These are phyloP conservation scores for Mycena citricolor DNA, from an alignment of 1,284 basidiomycete species.

Conservation along the genomic window DNA sequence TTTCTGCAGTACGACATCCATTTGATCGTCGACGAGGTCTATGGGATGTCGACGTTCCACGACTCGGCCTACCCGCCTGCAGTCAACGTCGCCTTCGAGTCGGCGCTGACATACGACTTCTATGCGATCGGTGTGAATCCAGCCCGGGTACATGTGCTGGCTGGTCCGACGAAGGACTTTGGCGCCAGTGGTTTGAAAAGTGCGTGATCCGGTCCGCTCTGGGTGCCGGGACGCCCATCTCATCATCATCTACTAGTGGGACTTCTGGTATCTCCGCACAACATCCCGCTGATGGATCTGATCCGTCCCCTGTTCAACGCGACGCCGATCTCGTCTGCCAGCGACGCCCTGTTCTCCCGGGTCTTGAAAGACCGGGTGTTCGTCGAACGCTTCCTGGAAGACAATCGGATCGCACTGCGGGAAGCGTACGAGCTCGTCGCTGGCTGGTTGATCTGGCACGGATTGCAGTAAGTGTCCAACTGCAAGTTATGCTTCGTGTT, in stretches of 20 bases:
- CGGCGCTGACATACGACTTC: constrained; percentile 25
- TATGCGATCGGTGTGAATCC: constrained; percentile 22
- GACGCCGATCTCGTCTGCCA: constrained; percentile 23
- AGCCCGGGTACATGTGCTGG: constrained; percentile 24
- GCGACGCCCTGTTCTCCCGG: constrained; percentile 21
- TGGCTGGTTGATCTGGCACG: constrained; percentile 25
- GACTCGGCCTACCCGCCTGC: constrained; percentile 19
- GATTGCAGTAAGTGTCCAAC: constrained; percentile 9
- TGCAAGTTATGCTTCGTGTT: neutral
- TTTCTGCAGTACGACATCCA: constrained; percentile 24
- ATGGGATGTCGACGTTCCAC: constrained; percentile 26
- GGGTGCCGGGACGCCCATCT: too few relatives aligned
- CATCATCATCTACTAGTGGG: constrained; percentile 14
- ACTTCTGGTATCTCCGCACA: constrained; percentile 21
- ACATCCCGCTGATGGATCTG: constrained; percentile 17
- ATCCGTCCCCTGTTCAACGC: constrained; percentile 22
- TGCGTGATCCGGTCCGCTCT: neutral
- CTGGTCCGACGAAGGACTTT: constrained; percentile 29
- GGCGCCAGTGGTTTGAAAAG: constrained; percentile 25
- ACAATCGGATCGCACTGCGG: constrained; percentile 16
- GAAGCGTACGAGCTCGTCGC: constrained; percentile 25
- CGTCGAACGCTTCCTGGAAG: constrained; percentile 18
- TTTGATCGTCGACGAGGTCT: constrained; percentile 30
- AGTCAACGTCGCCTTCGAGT: constrained; percentile 20
- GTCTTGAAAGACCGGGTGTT: constrained; percentile 23